Conservation (phyloP, 2,329 filamentous ascomycete genomes). For the Pseudogymnoascus pannorum region DNA sequence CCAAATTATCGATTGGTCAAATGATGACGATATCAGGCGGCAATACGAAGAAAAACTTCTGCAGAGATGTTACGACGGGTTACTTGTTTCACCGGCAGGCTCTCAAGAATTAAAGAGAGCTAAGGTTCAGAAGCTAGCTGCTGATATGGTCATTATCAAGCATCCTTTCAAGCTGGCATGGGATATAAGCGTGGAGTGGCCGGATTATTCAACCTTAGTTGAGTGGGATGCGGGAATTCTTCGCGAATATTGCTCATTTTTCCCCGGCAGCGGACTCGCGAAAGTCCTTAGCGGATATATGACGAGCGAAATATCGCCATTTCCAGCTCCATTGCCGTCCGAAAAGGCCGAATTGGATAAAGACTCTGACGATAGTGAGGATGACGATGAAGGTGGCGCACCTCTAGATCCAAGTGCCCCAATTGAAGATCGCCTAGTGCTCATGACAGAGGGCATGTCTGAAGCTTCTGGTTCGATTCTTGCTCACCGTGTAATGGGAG, state of each 20-base stretch:
- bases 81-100: constrained; percentile 60
- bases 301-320: constrained; percentile 76
- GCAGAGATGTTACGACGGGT: constrained; percentile 68
- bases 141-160: constrained; percentile 93
- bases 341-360: constrained; percentile 30
- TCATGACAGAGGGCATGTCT: constrained; percentile 70
- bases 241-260: constrained; percentile 72
- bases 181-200: constrained; percentile 86
- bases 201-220: constrained; percentile 65
- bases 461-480: constrained; percentile 62
- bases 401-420: constrained; percentile 52
- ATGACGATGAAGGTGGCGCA: constrained; percentile 48
- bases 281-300: constrained; percentile 79
- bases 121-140: constrained; percentile 68
- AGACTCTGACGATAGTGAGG: constrained; percentile 41
- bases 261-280: constrained; percentile 74
- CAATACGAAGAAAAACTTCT: constrained; percentile 87
- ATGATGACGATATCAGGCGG: constrained; percentile 75
- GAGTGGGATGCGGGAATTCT: constrained; percentile 74
- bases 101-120: constrained; percentile 53
- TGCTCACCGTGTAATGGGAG: constrained; percentile 72
- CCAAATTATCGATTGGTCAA: constrained; percentile 82
- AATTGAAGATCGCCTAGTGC: constrained; percentile 69
- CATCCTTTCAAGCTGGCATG: constrained; percentile 85
- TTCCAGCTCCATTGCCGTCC: constrained; percentile 42